phyloP scores from a whole-genome alignment of 1,139 yeast genomes.

The Geotrichum macrosporum region DNA sequence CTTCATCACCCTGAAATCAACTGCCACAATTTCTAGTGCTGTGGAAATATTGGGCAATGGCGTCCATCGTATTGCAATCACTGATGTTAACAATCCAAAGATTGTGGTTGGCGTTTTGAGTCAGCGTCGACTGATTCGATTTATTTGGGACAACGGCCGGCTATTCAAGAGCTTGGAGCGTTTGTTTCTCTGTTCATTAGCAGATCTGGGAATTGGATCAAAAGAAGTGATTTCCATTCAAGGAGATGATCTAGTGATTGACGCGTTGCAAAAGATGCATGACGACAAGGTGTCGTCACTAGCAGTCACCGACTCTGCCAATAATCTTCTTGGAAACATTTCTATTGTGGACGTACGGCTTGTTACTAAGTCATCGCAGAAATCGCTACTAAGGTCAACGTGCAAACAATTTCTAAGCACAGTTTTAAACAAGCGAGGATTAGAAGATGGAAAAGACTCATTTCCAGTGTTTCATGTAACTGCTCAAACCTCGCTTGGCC shows the following conservation, averaged over 20 bases:
- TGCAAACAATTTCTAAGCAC: constrained; percentile 85
- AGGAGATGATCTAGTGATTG: constrained; percentile 82
- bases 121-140: constrained; percentile 78
- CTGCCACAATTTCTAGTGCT: constrained; percentile 64
- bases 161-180: constrained; percentile 76
- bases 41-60: constrained; percentile 87
- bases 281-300: constrained; percentile 77
- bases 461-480: constrained; percentile 95
- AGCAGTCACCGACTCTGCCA: constrained; percentile 84
- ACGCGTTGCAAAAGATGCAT: constrained; percentile 83
- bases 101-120: constrained; percentile 65
- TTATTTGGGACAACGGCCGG: constrained; percentile 88
- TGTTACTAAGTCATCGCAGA: constrained; percentile 76
- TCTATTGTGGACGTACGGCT: constrained; percentile 90
- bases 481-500: constrained; percentile 68
- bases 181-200: constrained; percentile 61
- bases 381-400: constrained; percentile 71
- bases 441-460: constrained; percentile 92
- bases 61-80: constrained; percentile 85
- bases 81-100: constrained; percentile 46
- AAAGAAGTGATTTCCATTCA: constrained; percentile 65
- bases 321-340: constrained; percentile 79
- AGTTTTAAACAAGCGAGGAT: constrained; percentile 80
- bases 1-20: constrained; percentile 66
- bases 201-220: constrained; percentile 68